Evolutionary conservation across 768 basidiomycete genomes (phyloP).

Genomic region (Gloeophyllum trabeum): DNA sequence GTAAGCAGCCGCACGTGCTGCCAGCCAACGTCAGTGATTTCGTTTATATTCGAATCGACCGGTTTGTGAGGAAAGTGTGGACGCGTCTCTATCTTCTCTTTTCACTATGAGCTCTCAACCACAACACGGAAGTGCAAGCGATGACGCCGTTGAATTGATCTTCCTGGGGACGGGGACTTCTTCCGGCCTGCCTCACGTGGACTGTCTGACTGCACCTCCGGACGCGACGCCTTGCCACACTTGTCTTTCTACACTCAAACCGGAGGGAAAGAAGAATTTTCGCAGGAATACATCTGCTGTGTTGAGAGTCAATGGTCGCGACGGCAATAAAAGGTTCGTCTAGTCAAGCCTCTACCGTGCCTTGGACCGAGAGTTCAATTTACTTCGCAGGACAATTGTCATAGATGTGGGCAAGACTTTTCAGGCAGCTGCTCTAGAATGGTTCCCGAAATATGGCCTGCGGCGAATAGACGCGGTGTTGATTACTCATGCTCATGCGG

Average conservation of each 20-base stretch:
- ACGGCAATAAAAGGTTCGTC: slow-evolving; percentile 40
- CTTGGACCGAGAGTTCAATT: background rate
- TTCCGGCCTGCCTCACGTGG: slow-evolving; percentile 53
- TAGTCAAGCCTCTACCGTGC: slow-evolving; percentile 1
- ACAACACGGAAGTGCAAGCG: no score
- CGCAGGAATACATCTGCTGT: slow-evolving; percentile 76
- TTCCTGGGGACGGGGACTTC: slow-evolving; percentile 83
- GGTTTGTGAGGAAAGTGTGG: no score
- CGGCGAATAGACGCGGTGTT: slow-evolving; percentile 65
- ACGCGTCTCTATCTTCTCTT: no score
- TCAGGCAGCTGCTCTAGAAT: slow-evolving; percentile 39
- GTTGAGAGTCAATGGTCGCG: slow-evolving; percentile 32
- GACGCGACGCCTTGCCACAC: slow-evolving; percentile 42
- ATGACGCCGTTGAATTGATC: slow-evolving; percentile 44
- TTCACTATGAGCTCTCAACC: no score
- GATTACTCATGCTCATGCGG: slow-evolving; percentile 84
- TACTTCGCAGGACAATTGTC: slow-evolving; percentile 48
- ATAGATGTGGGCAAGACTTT: slow-evolving; percentile 86
- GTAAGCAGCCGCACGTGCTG: no score
- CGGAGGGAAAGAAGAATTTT: slow-evolving; percentile 73
- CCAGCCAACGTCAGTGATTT: no score
- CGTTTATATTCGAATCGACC: no score
- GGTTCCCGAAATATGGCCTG: slow-evolving; percentile 65
- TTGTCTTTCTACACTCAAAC: slow-evolving; percentile 54
- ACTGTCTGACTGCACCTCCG: slow-evolving; percentile 66